A percentile compares a stretch with the other conserved stretches of the same genome.
These are phyloP conservation scores for Protostelium mycophagum DNA, from an alignment of 78 protist genomes.

Conservation along the genomic window DNA sequence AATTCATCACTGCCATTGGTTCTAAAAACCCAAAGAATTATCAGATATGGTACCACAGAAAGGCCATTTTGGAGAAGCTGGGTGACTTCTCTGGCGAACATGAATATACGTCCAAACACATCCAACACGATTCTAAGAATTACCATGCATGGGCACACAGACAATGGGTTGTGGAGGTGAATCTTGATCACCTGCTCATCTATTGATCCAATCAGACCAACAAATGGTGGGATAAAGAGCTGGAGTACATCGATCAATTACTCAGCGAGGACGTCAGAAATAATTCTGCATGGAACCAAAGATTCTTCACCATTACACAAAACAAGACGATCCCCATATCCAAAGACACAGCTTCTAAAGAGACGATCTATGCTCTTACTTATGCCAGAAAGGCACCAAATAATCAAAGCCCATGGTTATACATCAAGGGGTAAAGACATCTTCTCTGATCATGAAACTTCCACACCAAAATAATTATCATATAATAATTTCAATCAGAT, in stretches of 20 bases:
- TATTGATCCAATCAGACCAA: not conserved
- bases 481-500: not conserved
- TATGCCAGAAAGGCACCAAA: conserved; percentile 40
- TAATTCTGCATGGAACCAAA: conserved; percentile 95
- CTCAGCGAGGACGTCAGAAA: conserved; percentile 77
- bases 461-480: too few relatives aligned
- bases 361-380: conserved; percentile 14
- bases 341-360: conserved; percentile 4
- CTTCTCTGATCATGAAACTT: too few relatives aligned
- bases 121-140: conserved; percentile 85
- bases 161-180: conserved; percentile 42
- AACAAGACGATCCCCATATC: not conserved
- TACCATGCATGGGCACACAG: conserved; percentile 95
- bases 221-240: conserved; percentile 56
- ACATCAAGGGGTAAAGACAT: conserved; percentile 38
- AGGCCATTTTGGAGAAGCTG: conserved; percentile 39
- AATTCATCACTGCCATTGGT: conserved; percentile 27
- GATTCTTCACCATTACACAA: conserved; percentile 60
- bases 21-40: conserved; percentile 80
- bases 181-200: too few relatives aligned
- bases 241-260: conserved; percentile 55
- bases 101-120: conserved; percentile 28
- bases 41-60: conserved; percentile 93
- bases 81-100: conserved; percentile 48
- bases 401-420: conserved; percentile 70